Conservation (phyloP, 2,329 filamentous ascomycete genomes). For the Phialophora expanda region DNA sequence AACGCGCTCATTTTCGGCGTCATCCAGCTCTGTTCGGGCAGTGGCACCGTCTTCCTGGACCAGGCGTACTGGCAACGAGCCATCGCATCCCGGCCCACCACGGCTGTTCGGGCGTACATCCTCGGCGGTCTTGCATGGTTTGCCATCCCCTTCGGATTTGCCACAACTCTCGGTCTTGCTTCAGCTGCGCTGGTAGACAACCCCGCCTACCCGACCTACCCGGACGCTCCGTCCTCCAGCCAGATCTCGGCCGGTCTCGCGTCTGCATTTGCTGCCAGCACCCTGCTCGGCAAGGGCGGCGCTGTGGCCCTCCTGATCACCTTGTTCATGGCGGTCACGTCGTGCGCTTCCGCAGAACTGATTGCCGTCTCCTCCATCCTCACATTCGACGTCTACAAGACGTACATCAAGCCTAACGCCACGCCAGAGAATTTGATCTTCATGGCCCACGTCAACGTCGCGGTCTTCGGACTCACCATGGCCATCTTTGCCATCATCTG, state of each 20-base stretch:
- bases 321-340: constrained; percentile 65
- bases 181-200: constrained; percentile 53
- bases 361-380: constrained; percentile 87
- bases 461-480: constrained; percentile 60
- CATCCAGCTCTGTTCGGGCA: constrained; percentile 49
- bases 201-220: constrained; percentile 51
- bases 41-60: constrained; percentile 48
- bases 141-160: constrained; percentile 55
- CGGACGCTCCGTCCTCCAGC: constrained; percentile 34
- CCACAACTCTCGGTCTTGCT: constrained; percentile 54
- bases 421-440: constrained; percentile 77
- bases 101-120: constrained; percentile 47
- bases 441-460: constrained; percentile 74
- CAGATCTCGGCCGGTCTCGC: constrained; percentile 41
- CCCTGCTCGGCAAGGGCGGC: constrained; percentile 40
- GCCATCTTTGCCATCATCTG: constrained; percentile 35
- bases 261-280: constrained; percentile 38
- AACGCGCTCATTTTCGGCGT: constrained; percentile 53
- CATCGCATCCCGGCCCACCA: constrained; percentile 48
- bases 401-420: constrained; percentile 79
- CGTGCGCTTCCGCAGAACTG: constrained; percentile 78
- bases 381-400: constrained; percentile 87
- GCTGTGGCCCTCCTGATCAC: constrained; percentile 40
- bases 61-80: constrained; percentile 57
- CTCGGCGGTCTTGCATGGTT: constrained; percentile 57